Percentiles rank a stretch among this genome's conserved stretches.
Conservation (phyloP, 2,329 filamentous ascomycete genomes). For the Rutstroemia sp. region DNA sequence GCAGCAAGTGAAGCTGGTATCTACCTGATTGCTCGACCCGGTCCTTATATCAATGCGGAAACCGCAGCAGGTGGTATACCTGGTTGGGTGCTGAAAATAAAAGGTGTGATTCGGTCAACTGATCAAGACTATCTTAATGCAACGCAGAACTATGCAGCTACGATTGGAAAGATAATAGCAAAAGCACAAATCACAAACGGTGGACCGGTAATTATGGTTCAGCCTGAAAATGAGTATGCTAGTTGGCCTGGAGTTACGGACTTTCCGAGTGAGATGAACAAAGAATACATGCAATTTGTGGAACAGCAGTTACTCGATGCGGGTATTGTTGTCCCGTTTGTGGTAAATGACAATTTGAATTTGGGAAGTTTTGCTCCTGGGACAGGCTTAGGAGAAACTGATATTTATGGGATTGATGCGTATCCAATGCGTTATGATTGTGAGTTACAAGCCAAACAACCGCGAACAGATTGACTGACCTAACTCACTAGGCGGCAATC, state of each 20-base stretch:
- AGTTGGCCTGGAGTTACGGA: slow-evolving; percentile 35
- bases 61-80: slow-evolving; percentile 71
- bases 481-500: slow-evolving; percentile 29
- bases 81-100: slow-evolving; percentile 66
- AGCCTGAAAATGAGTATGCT: slow-evolving; percentile 78
- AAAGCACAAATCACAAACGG: slow-evolving; percentile 76
- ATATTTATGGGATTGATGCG: slow-evolving; percentile 33
- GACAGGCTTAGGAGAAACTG: slow-evolving; percentile 23
- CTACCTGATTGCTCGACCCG: slow-evolving; percentile 57
- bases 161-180: slow-evolving; percentile 60
- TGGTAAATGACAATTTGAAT: slow-evolving; percentile 60
- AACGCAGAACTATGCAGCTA: slow-evolving; percentile 62
- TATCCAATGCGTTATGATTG: slow-evolving; percentile 40
- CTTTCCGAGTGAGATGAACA: slow-evolving; percentile 48
- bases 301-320: slow-evolving; percentile 59
- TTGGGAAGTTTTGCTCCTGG: slow-evolving; percentile 27
- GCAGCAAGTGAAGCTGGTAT: slow-evolving; percentile 67
- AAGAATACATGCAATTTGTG: slow-evolving; percentile 62
- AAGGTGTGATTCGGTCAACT: slow-evolving; percentile 55
- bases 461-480: too few species aligned
- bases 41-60: slow-evolving; percentile 69
- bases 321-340: slow-evolving; percentile 66
- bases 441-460: too few species aligned
- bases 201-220: slow-evolving; percentile 69
- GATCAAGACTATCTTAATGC: slow-evolving; percentile 55